Evolutionary conservation across 148 eudicot genomes (phyloP).

Genomic region (Nepenthes mirabilis): DNA sequence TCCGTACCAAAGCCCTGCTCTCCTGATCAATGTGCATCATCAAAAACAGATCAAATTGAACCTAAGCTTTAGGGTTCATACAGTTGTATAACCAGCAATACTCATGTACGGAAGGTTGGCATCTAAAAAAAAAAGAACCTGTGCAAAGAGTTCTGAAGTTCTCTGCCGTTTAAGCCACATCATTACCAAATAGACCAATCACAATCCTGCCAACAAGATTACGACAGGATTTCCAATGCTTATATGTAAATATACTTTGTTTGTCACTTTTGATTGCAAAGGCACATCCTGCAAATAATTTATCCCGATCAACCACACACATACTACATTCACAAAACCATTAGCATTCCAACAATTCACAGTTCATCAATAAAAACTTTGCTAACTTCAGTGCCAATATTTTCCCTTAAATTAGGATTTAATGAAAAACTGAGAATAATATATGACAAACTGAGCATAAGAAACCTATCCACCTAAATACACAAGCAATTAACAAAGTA

Average conservation of each 20-base stretch:
- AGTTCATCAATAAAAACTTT: not conserved
- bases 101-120: too few relatives aligned
- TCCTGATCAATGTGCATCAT: constrained; percentile 24
- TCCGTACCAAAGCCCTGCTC: constrained; percentile 96
- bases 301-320: not conserved
- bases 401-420: too few relatives aligned
- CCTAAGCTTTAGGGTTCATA: not conserved
- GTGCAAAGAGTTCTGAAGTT: constrained; percentile 97
- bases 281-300: constrained; percentile 28
- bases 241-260: constrained; percentile 66
- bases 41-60: not conserved
- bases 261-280: constrained; percentile 74
- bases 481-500: too few relatives aligned
- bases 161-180: constrained; percentile 85
- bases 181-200: constrained; percentile 86
- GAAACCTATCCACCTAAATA: too few relatives aligned
- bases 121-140: constrained; percentile 25
- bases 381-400: not conserved
- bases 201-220: constrained; percentile 80
- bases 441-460: too few relatives aligned
- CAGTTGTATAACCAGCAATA: too few relatives aligned
- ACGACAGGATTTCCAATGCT: constrained; percentile 91
- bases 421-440: too few relatives aligned
- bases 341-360: not conserved
- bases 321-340: not conserved